A percentile compares a stretch with the other conserved stretches of the same genome.
These are phyloP conservation scores for Sporobolomyces phaffii DNA, from an alignment of 768 basidiomycete genomes.

Conservation along the genomic window DNA sequence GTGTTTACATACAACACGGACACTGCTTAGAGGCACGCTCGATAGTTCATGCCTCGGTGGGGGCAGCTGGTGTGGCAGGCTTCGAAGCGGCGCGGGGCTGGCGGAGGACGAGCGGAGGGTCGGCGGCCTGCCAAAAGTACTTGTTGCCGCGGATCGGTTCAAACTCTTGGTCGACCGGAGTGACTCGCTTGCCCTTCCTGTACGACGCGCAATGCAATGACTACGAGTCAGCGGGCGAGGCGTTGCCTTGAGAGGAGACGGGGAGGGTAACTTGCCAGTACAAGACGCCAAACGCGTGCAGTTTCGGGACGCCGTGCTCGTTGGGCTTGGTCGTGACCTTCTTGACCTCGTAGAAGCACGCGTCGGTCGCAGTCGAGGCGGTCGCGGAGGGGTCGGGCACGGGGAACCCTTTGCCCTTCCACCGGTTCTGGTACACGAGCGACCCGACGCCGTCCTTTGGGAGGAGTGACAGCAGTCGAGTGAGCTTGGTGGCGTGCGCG, in stretches of 20 bases:
- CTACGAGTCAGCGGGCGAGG: no score
- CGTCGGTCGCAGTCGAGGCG: not conserved
- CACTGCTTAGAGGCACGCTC: not conserved
- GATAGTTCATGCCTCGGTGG: not conserved
- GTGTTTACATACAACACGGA: not conserved
- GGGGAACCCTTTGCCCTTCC: constrained; percentile 25
- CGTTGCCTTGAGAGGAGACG: not conserved
- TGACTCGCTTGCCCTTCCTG: constrained; percentile 18
- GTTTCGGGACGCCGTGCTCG: not conserved
- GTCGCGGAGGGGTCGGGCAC: constrained; percentile 7
- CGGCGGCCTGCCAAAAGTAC: constrained; percentile 14
- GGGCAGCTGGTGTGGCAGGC: not conserved
- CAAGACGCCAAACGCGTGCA: constrained; percentile 10
- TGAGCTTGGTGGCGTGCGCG: not conserved
- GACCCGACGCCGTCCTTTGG: constrained; percentile 26
- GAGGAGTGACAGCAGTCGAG: constrained; percentile 19
- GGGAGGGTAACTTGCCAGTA: constrained; percentile 24
- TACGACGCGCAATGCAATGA: no score
- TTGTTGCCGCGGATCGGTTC: constrained; percentile 23
- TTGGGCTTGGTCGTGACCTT: not conserved
- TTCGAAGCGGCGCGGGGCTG: not conserved
- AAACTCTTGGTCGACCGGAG: constrained; percentile 13
- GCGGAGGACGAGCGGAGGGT: constrained; percentile 8
- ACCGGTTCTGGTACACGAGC: constrained; percentile 6
- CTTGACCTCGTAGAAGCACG: constrained; percentile 30